Conservation (phyloP, 1,284 basidiomycete genomes). For the Ceraceosorus guamensis region DNA sequence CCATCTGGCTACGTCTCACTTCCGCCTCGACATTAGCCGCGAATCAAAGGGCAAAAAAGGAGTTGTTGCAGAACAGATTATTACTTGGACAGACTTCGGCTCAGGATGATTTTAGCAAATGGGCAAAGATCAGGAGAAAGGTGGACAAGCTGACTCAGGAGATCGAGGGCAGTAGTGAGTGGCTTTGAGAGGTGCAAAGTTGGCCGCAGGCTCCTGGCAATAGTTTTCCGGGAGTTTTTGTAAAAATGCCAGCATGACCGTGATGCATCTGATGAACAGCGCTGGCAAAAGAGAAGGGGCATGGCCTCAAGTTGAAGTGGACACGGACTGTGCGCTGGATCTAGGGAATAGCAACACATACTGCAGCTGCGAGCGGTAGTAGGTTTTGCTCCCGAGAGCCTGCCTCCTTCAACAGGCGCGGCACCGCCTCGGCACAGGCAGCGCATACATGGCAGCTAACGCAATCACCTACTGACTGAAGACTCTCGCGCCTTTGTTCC, state of each 20-base stretch:
- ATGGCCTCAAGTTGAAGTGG: too few species aligned
- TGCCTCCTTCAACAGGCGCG: too few species aligned
- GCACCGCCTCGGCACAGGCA: too few species aligned
- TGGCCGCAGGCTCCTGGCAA: not conserved
- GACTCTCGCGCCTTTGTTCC: not conserved
- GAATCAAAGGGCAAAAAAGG: conserved; percentile 23
- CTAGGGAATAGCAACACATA: too few species aligned
- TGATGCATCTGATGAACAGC: too few species aligned
- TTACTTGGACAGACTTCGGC: conserved; percentile 83
- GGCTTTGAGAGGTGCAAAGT: too few species aligned
- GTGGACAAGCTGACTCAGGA: conserved; percentile 89
- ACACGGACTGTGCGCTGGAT: too few species aligned
- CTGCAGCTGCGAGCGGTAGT: too few species aligned
- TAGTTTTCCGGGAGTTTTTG: not conserved
- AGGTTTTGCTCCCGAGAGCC: not conserved
- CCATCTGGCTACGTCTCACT: conserved; percentile 18
- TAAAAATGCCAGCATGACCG: not conserved
- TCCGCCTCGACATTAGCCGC: conserved; percentile 17
- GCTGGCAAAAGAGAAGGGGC: too few species aligned
- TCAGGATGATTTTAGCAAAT: conserved; percentile 96
- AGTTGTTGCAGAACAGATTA: conserved; percentile 60
- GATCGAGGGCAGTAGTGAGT: conserved; percentile 70
- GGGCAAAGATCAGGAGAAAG: conserved; percentile 84
- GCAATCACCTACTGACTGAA: not conserved
- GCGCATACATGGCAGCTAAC: not conserved